These are phyloP conservation scores for Quercus dentata DNA, from an alignment of 306 rosid species.

Conservation along the genomic window DNA sequence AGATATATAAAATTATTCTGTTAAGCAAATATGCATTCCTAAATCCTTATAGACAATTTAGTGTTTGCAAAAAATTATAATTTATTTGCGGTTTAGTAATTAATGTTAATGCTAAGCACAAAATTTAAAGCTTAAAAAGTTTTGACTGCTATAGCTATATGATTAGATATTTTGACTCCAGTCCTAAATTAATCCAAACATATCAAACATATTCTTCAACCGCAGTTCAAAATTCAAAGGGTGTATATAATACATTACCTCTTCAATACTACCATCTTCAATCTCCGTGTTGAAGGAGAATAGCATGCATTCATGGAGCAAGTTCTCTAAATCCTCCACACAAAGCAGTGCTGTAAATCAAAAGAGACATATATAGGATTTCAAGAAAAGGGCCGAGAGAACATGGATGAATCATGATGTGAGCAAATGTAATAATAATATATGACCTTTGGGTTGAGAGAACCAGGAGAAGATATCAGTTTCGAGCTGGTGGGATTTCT, in stretches of 20 bases:
- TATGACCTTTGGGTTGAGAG: constrained; percentile 48
- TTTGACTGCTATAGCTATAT: too few species aligned
- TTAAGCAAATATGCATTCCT: too few species aligned
- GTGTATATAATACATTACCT: constrained; percentile 43
- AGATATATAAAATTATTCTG: too few species aligned
- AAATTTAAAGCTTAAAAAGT: too few species aligned
- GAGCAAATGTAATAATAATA: background rate
- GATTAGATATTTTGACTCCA: too few species aligned
- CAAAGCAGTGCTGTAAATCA: constrained; percentile 36
- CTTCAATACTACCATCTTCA: constrained; percentile 86
- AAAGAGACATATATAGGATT: background rate
- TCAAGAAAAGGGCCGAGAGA: too few species aligned
- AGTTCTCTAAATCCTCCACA: constrained; percentile 63
- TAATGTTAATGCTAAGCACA: too few species aligned
- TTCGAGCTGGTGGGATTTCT: constrained; percentile 60
- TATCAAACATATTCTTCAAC: background rate
- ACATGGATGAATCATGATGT: too few species aligned
- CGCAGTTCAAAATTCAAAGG: background rate
- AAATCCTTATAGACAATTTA: too few species aligned
- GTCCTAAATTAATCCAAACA: background rate
- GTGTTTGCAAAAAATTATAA: too few species aligned
- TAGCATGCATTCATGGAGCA: constrained; percentile 60
- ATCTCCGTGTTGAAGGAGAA: constrained; percentile 76
- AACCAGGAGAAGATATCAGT: constrained; percentile 47
- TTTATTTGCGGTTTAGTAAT: too few species aligned